These are phyloP conservation scores for Bombardia bombarda DNA, from an alignment of 495 filamentous ascomycete species.

Conservation along the genomic window DNA sequence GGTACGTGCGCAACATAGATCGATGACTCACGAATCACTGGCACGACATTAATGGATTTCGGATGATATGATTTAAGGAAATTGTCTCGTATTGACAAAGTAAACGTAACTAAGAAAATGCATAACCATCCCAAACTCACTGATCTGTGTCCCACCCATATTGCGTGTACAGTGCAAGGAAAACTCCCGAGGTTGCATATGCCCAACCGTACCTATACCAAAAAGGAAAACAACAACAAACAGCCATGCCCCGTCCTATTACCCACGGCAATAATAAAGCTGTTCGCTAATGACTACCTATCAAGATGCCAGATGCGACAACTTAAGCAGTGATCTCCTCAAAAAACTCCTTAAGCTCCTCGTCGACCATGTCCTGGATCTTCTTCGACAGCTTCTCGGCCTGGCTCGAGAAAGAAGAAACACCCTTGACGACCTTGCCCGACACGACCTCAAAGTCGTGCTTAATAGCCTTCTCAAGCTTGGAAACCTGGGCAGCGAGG, in stretches of 20 bases:
- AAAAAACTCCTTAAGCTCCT: conserved; percentile 64
- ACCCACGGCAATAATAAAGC: conserved; percentile 10
- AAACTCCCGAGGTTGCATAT: conserved; percentile 21
- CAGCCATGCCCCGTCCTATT: conserved; percentile 7
- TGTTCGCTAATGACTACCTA: conserved; percentile 9
- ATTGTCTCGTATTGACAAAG: conserved; percentile 8
- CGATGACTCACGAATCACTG: no score
- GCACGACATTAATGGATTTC: no score
- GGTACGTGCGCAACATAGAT: no score
- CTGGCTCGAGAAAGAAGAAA: conserved; percentile 38
- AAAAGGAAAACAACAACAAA: conserved; percentile 7
- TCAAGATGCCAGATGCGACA: not conserved
- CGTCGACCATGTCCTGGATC: conserved; percentile 48
- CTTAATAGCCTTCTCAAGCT: conserved; percentile 56
- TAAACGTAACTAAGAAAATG: conserved; percentile 15
- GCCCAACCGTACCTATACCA: conserved; percentile 17
- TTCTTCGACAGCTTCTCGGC: conserved; percentile 41
- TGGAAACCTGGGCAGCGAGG: conserved; percentile 24
- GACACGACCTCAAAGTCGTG: conserved; percentile 49
- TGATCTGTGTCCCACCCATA: conserved; percentile 14
- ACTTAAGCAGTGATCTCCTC: conserved; percentile 45
- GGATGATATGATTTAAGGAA: not conserved
- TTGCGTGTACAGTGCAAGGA: conserved; percentile 34
- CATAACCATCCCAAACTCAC: conserved; percentile 11
- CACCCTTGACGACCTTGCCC: conserved; percentile 41